Evolutionary conservation across 352 stramenopile species (phyloP).

Genomic region (Pelagophyceae sp.): DNA sequence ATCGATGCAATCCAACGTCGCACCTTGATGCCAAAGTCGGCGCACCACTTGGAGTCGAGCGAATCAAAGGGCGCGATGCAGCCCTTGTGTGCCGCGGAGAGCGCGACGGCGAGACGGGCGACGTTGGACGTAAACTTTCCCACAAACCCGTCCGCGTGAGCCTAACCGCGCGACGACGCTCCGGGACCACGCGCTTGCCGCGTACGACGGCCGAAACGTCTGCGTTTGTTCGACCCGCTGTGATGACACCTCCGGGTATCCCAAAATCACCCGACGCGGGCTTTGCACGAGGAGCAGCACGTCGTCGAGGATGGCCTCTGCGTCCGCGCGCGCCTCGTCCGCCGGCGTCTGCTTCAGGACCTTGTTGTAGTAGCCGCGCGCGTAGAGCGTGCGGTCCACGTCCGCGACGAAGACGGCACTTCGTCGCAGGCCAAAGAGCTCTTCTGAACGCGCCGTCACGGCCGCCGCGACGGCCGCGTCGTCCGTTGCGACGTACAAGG

Average conservation of each 20-base stretch:
- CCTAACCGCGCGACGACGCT: neutral
- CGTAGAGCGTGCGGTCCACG: slow-evolving; percentile 10
- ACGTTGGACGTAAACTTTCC: slow-evolving; percentile 18
- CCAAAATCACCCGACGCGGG: neutral
- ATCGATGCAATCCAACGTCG: neutral
- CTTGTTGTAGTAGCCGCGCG: slow-evolving; percentile 15
- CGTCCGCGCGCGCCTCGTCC: neutral
- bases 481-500: slow-evolving; percentile 10
- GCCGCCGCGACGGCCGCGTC: neutral
- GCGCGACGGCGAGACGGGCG: slow-evolving; percentile 4
- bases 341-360: neutral
- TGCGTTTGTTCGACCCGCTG: too few species aligned
- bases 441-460: neutral
- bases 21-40: slow-evolving; percentile 13
- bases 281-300: neutral
- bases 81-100: neutral
- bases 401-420: neutral
- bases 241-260: too few species aligned
- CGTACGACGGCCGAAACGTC: neutral
- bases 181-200: neutral
- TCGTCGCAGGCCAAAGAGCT: neutral
- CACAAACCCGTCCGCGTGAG: neutral
- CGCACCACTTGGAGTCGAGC: slow-evolving; percentile 11
- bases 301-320: slow-evolving; percentile 10
- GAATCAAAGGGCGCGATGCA: slow-evolving; percentile 14